Conservation (phyloP, 352 stramenopile species). For the Elongisporangium prolatum region DNA sequence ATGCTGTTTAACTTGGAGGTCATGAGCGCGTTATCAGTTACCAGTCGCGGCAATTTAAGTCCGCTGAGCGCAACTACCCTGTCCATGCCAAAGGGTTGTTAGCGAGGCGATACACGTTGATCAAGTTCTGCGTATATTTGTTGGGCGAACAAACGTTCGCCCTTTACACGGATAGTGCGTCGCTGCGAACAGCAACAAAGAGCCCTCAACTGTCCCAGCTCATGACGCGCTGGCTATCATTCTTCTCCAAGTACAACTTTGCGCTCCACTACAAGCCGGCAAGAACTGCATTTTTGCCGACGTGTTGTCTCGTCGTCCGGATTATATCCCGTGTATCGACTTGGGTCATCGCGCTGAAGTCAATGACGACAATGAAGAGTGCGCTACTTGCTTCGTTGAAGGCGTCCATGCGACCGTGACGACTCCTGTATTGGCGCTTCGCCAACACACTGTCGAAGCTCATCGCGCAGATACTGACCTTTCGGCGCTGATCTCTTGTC, state of each 20-base stretch:
- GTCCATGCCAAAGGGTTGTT: conserved; percentile 19
- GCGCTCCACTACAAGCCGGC: conserved; percentile 13
- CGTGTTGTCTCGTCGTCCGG: conserved; percentile 4
- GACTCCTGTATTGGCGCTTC: neutral
- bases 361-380: conserved; percentile 5
- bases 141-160: conserved; percentile 15
- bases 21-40: conserved; percentile 17
- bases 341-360: neutral
- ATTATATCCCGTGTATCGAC: conserved; percentile 4
- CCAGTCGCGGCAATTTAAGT: conserved; percentile 18
- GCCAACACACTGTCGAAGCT: neutral
- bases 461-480: neutral
- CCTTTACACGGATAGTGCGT: conserved; percentile 20
- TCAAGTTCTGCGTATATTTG: conserved; percentile 25
- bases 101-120: conserved; percentile 16
- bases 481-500: conserved; percentile 6
- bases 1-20: conserved; percentile 13
- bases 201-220: no score
- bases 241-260: conserved; percentile 27
- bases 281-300: conserved; percentile 10
- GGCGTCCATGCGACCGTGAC: conserved; percentile 1
- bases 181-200: no score
- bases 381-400: conserved; percentile 2
- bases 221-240: no score
- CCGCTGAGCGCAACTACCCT: conserved; percentile 18